A percentile compares a stretch with the other conserved stretches of the same genome.
Evolutionary conservation across 2,329 filamentous ascomycete species (phyloP).

Genomic region (Cercospora sp.): DNA sequence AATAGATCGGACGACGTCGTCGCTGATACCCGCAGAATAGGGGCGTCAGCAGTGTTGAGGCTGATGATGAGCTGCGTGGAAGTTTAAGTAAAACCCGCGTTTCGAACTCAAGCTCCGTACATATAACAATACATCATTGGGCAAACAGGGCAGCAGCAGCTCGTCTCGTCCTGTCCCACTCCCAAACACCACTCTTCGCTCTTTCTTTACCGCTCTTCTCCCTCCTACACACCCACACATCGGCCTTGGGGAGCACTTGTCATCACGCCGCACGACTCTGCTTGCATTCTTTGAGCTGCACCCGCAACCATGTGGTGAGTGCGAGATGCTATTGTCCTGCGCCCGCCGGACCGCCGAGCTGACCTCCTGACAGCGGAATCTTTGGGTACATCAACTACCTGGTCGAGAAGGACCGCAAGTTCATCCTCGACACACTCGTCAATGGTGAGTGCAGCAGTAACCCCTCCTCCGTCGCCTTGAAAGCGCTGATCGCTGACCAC

Average conservation of each 20-base stretch:
- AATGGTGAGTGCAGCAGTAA: conserved; percentile 70
- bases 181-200: not conserved
- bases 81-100: not conserved
- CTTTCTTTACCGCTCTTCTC: not conserved
- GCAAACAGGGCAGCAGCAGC: conserved; percentile 1
- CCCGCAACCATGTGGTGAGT: conserved; percentile 16
- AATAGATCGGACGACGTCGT: conserved; percentile 10
- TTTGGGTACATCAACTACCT: conserved; percentile 99
- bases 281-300: conserved; percentile 14
- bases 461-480: not conserved
- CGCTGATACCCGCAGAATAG: not conserved
- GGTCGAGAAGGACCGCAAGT: conserved; percentile 97
- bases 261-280: conserved; percentile 5
- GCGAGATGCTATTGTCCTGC: not conserved
- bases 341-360: not conserved
- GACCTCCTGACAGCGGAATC: conserved; percentile 59
- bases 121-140: conserved; percentile 7
- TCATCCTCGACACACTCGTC: conserved; percentile 91
- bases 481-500: conserved; percentile 31
- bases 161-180: not conserved
- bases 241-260: not conserved
- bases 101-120: conserved; percentile 1
- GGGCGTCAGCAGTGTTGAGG: conserved; percentile 1
- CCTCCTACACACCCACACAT: not conserved
- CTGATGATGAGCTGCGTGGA: conserved; percentile 1